A percentile compares a stretch with the other conserved stretches of the same genome.
phyloP scores from a whole-genome alignment of 352 stramenopile species.

The Globisporangium acanthophoron region DNA sequence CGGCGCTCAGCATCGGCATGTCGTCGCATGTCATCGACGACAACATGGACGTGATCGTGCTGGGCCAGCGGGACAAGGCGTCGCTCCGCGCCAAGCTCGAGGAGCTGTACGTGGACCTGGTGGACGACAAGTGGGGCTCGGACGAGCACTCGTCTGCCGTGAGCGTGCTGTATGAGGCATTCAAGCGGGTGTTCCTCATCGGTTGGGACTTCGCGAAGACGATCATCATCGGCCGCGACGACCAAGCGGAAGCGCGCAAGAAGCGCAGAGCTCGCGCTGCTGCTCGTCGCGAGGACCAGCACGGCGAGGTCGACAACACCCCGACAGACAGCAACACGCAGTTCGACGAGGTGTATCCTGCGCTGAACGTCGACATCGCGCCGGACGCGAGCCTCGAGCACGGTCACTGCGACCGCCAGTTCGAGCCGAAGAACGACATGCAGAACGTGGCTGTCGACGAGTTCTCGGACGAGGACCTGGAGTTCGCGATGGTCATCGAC shows the following conservation, averaged over 20 bases:
- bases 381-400: constrained; percentile 53
- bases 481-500: constrained; percentile 90
- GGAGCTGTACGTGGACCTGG: constrained; percentile 81
- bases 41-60: constrained; percentile 88
- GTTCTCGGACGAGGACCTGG: constrained; percentile 68
- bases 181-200: constrained; percentile 66
- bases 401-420: constrained; percentile 54
- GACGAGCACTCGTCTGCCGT: constrained; percentile 74
- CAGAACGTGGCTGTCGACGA: constrained; percentile 29
- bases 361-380: constrained; percentile 40
- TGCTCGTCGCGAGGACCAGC: constrained; percentile 41
- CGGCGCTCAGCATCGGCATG: constrained; percentile 96
- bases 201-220: constrained; percentile 66
- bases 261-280: constrained; percentile 44
- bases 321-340: constrained; percentile 32
- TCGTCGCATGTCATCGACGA: constrained; percentile 87
- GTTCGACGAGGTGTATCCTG: constrained; percentile 72
- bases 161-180: constrained; percentile 72
- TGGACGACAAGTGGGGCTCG: constrained; percentile 85
- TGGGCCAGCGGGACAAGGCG: constrained; percentile 75
- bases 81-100: constrained; percentile 71
- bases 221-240: constrained; percentile 61
- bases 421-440: constrained; percentile 52
- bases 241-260: constrained; percentile 62
- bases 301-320: constrained; percentile 18